Evolutionary conservation across 805 yeast species (phyloP), one percentile per base, ranked within the genome.

Genomic region (Candida rishiriensis): DNA sequence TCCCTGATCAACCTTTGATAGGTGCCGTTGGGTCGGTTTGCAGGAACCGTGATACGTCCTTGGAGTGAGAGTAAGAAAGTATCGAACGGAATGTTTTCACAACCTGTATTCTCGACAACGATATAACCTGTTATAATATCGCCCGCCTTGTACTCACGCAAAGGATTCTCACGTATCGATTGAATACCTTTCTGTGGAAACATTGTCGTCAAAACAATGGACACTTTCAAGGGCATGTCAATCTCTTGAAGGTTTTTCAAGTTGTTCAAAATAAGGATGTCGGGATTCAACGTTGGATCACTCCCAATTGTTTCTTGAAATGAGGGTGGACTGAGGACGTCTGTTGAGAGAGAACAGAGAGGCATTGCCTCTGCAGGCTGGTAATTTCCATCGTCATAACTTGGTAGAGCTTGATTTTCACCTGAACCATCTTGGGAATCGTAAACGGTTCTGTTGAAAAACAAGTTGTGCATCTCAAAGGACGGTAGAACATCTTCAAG

Each of bases 81-180:
- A 51, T 81, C 83, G 54, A 82, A 84, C 2, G 75, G 73, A 17
- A 83, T 65, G 0, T 70, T 64, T n/a, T 60, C 3, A 30, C 33
- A 36, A 26, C 41, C 12, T 32, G 16, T 13, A 29, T 26, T 5
- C 36, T 37, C 14, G 38, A 15, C 29, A 21, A 29, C 21, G 35
- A 42, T 62, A 53, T 73, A 78, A 0, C 90, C 90, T 55, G 77
- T 73, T 12, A 84, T 68, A 17, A 69, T 68, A 55, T 83, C 89
- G n/a, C 88, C 88, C 11, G 83, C 80, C 14, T 76, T 76, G 55
- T 76, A 84, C 57, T 81, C 86, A 44, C 70, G 69, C 26, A 75
- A 54, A 37, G 65, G 57, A 11, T 58, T 53, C 39, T 66, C 71
- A n/a, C 54, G 48, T 32, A 61, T 60, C 10, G 47, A 30, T 13